Base-by-base conservation (phyloP, 2,329 filamentous ascomycete species). In the Paradendryphiella salina region DNA sequence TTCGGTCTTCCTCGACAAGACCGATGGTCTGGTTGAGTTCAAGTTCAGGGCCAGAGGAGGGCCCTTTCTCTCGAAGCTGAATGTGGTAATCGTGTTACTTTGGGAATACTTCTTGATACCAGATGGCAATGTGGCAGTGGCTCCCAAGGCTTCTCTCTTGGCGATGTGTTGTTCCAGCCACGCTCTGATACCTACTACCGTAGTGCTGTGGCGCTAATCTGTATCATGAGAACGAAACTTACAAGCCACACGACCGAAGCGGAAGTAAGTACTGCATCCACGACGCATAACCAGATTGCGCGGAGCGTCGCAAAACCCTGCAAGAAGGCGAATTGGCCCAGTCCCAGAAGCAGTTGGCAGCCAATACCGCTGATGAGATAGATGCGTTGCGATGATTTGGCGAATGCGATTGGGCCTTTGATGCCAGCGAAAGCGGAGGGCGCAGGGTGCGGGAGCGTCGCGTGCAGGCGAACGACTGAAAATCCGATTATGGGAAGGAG, bases 91-190 rank as follows among this genome's bases (percentile, higher is more conserved):
- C 0, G 59, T 61, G 31, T 59, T 50, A 39, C 32, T 61, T 3
- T 55, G 39, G 9, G 23, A 9, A 3, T 15, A 29, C 2, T n/a
- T 23, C 3, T 47, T 50, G 7, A 38, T 33, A 7, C 7, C 49
- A 14, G 49, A 7, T 5, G 42, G 47, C 2, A 15, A 40, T 9
- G 23, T 37, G 11, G 33, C 37, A 20, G 44, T 33, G 1, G 42
- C 33, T 17, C 50, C 47, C 1, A 40, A 45, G 3, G 45, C 40
- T 20, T 56, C 48, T 3, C 49, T 50, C 21, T 61, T 59, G 5
- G 64, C 64, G 10, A 69, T 64, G 34, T 63, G 57, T 17, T 59
- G 57, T 46, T 69, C 66, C n/a, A 69, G 45, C 54, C 61, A 68
- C 3, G 49, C 43, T 15, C 66, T 50, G 13, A 68, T 41, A 3